Base-by-base conservation (phyloP, 2,329 filamentous ascomycete species). In the Diplodia seriata region DNA sequence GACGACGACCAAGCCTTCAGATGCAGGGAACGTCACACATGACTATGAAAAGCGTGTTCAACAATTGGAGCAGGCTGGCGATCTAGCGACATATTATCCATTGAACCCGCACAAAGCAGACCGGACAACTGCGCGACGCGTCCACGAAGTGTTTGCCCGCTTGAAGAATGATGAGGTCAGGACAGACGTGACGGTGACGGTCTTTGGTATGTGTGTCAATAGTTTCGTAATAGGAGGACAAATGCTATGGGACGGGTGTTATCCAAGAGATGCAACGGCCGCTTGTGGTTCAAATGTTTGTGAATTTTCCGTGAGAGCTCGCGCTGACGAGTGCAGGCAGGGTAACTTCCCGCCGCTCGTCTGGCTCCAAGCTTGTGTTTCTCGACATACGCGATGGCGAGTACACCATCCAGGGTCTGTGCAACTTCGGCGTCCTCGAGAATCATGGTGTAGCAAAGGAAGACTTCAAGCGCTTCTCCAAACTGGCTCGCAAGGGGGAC, bases 361-460 rank as follows among this genome's bases (percentile, higher is more conserved):
- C 88, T 66, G 90, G 94, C 72, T 89, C 87, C 73, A 92, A 91
- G 79, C 88, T 99, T 73, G 84, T 93, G 70, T 99, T 99, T 78
- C 78, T 97, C 72, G 91, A 95, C 79, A 81, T 98, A 61, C 84
- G 89, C 72, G 89, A 93, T 77, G 88, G 92, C 75, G 90, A 89
- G 68, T 81, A 88, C 72, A 87, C 85, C 71, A 79, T 96, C 40
- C 95, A 99, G 80, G 85, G 90, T 70, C 88, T 97, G 82, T 85
- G 91, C 78, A 91, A 91, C 78, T 84, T 89, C 72, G 83, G 84
- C 69, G 86, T 84, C 63, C 75, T 85, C 69, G 76, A 76, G 18
- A 69, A 74, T n/a, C 70, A 77, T n/a, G 78, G 74, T 20, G 72
- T 80, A 11, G 73, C 77, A 4, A 71, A 76, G 1, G 79, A 82